These are phyloP conservation scores for Coriaria nepalensis DNA, from an alignment of 306 rosid genomes.

Conservation along the genomic window DNA sequence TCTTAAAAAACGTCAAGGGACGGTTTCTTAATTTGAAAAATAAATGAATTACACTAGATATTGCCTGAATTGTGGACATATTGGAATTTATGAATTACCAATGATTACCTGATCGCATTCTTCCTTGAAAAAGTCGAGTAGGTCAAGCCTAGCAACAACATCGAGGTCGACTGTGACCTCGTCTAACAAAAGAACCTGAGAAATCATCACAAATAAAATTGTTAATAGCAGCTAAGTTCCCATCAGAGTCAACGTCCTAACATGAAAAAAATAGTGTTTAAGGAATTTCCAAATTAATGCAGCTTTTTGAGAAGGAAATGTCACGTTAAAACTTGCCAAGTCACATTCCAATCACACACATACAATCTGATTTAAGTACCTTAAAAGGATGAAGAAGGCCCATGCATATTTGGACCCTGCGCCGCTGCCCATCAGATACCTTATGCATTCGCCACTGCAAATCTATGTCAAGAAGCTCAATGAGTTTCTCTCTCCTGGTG, in stretches of 20 bases:
- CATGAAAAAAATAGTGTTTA: background rate
- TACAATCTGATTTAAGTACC: conserved; percentile 21
- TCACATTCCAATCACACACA: background rate
- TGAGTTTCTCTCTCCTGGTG: conserved; percentile 66
- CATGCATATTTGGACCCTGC: conserved; percentile 93
- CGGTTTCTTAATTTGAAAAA: no score
- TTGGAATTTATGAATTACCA: no score
- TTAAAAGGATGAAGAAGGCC: conserved; percentile 92
- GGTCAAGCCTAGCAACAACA: conserved; percentile 87
- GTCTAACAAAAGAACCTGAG: conserved; percentile 85
- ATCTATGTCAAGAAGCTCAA: conserved; percentile 85
- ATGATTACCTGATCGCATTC: conserved; percentile 99
- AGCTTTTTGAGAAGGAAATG: background rate
- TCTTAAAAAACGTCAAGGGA: no score
- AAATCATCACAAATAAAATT: conserved; percentile 12
- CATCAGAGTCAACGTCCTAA: background rate
- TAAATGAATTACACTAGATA: no score
- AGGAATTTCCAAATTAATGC: background rate
- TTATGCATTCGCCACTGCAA: conserved; percentile 94
- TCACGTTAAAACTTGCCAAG: background rate
- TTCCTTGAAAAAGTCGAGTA: conserved; percentile 72
- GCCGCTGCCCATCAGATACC: conserved; percentile 96
- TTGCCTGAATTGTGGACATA: no score
- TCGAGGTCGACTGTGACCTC: conserved; percentile 96
- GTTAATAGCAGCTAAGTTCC: background rate